These are phyloP conservation scores for Casuarina glauca DNA, from an alignment of 306 rosid species.

Conservation along the genomic window DNA sequence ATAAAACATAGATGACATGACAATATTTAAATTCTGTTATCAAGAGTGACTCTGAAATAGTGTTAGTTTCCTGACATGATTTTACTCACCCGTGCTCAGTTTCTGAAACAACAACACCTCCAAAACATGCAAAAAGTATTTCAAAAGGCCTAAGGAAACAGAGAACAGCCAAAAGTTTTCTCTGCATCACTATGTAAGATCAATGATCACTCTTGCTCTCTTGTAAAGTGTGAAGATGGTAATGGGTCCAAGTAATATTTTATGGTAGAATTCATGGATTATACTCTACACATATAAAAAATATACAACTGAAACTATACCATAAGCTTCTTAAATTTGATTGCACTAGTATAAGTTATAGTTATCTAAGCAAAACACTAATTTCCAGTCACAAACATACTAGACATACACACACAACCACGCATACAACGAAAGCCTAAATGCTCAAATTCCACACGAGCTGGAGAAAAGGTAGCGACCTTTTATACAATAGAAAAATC, in stretches of 20 bases:
- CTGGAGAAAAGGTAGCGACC: too few relatives aligned
- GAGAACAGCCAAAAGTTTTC: not conserved
- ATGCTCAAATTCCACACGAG: too few relatives aligned
- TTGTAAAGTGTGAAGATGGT: slow-evolving; percentile 89
- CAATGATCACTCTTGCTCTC: slow-evolving; percentile 52
- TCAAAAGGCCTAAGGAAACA: not conserved
- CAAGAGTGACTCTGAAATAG: not conserved
- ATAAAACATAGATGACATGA: slow-evolving; percentile 10
- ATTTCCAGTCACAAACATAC: too few relatives aligned
- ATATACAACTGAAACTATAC: too few relatives aligned
- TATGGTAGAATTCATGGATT: slow-evolving; percentile 57
- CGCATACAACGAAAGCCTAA: too few relatives aligned
- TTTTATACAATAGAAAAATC: too few relatives aligned
- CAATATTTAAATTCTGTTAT: not conserved
- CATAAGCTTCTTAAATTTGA: too few relatives aligned
- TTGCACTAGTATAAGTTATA: too few relatives aligned
- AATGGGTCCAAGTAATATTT: slow-evolving; percentile 71
- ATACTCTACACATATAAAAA: too few relatives aligned
- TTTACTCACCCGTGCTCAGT: not conserved
- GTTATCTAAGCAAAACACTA: too few relatives aligned
- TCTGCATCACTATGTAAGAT: not conserved
- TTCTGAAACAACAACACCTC: not conserved
- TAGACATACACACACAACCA: too few relatives aligned
- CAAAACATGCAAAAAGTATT: not conserved
- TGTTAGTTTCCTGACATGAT: slow-evolving; percentile 1